Base-by-base conservation (phyloP, 2,329 filamentous ascomycete species). In the Aquanectria penicillioides region DNA sequence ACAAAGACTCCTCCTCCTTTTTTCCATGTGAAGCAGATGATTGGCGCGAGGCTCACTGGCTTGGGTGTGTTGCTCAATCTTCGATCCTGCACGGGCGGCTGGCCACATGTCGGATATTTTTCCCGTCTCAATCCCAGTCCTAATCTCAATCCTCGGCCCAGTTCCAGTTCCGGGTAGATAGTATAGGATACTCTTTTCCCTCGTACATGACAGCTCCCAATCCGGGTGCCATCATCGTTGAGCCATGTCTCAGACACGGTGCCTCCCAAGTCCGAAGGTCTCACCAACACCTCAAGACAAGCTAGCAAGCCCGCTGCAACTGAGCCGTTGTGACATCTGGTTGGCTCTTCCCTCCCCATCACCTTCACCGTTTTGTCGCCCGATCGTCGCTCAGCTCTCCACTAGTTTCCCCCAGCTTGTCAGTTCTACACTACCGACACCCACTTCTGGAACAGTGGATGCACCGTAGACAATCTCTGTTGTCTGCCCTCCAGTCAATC, bases 191-290 rank as follows among this genome's bases (percentile, higher is more conserved):
- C n/a, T n/a, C 46, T 49, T 17, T 43, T 28, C 40, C 15, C 33
- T 6, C 46, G 34, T 49, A 10, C 11, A 41, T 59, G 64, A 62
- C 49, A 51, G 50, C 61, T 57, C 48, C 41, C 23, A 59, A 54
- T 40, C 29, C 46, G 43, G 34, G 51, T 49, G 56, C 47, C 33
- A 63, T 68, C 48, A 37, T 53, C 59, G 31, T 7, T 26, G 46
- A 57, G 38, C 33, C 34, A 50, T 69, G 65, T 69, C 65, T 68
- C 46, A 62, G 54, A 56, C 52, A 59, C 36, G 29, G 37, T 60
- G n/a, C 50, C 44, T 40, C 25, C 18, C 28, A 33, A 28, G 38
- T 38, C 33, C 11, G 33, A 46, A 18, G 43, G 40, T 59, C 54
- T n/a, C n/a, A n/a, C n/a, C n/a, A n/a, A n/a, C 56, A 53, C 51